These are phyloP conservation scores for Pseudocercospora fijiensis DNA, from an alignment of 2,329 filamentous ascomycete genomes.

Conservation along the genomic window DNA sequence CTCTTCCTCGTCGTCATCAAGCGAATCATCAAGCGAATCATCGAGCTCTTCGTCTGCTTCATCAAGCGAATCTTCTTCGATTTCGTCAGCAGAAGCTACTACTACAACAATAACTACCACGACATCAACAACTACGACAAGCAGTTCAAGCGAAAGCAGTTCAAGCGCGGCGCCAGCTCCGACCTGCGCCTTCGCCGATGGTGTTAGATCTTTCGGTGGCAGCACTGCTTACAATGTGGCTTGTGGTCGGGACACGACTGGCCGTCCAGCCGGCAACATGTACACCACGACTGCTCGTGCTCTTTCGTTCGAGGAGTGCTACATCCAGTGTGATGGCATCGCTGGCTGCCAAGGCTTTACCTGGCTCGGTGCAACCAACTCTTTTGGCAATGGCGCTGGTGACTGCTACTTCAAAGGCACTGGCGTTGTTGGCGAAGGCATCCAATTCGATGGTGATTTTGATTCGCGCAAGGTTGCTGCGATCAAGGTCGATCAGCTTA, in stretches of 20 bases:
- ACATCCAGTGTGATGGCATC: neutral
- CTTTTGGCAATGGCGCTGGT: conserved; percentile 3
- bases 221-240: neutral
- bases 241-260: neutral
- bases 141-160: neutral
- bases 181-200: neutral
- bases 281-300: neutral
- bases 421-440: conserved; percentile 1
- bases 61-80: neutral
- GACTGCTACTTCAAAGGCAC: conserved; percentile 10
- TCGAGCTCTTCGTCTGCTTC: neutral
- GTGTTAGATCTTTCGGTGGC: neutral
- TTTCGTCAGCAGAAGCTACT: neutral
- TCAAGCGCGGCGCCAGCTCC: neutral
- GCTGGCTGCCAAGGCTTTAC: conserved; percentile 8
- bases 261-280: neutral
- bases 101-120: neutral
- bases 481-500: conserved; percentile 3
- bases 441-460: neutral
- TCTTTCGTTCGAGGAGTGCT: conserved; percentile 1
- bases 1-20: no score
- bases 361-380: neutral
- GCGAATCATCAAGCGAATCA: no score
- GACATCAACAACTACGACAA: neutral
- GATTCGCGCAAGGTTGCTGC: neutral